Evolutionary conservation across 345 rosid genomes (phyloP).

Genomic region (Pistacia atlantica): DNA sequence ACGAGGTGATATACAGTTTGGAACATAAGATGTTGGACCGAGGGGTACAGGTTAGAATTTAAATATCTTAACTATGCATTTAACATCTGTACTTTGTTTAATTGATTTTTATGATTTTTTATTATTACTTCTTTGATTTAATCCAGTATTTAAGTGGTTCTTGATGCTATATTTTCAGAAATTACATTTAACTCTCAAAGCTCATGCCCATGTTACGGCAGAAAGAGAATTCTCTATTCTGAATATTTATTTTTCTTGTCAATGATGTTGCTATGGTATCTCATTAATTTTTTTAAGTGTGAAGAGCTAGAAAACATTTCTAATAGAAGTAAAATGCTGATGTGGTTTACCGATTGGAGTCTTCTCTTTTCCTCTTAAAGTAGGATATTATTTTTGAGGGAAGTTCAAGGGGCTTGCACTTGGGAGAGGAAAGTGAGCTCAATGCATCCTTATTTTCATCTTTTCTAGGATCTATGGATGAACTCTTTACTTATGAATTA

Average conservation of each 20-base stretch:
- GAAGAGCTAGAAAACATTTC: background rate
- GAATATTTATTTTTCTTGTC: background rate
- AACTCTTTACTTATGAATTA: background rate
- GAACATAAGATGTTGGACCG: constrained; percentile 58
- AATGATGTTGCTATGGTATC: background rate
- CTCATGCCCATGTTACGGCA: background rate
- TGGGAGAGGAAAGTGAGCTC: background rate
- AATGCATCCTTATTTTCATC: background rate
- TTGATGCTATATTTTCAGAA: background rate
- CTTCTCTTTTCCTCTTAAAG: background rate
- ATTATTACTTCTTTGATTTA: background rate
- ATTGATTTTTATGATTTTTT: background rate
- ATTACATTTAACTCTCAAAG: background rate
- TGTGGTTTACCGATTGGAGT: background rate
- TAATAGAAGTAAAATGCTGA: background rate
- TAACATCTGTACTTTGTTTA: background rate
- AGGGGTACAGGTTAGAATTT: constrained; percentile 45
- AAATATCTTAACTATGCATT: background rate
- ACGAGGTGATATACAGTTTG: constrained; percentile 49
- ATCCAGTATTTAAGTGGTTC: background rate
- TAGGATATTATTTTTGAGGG: background rate
- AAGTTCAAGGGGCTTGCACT: background rate
- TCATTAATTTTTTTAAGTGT: background rate
- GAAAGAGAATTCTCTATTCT: background rate
- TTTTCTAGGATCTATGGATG: background rate